Evolutionary conservation across 2,329 filamentous ascomycete genomes (phyloP), one percentile per base, ranked within the genome.

Genomic region (Cephalotrichum gorgonifer): DNA sequence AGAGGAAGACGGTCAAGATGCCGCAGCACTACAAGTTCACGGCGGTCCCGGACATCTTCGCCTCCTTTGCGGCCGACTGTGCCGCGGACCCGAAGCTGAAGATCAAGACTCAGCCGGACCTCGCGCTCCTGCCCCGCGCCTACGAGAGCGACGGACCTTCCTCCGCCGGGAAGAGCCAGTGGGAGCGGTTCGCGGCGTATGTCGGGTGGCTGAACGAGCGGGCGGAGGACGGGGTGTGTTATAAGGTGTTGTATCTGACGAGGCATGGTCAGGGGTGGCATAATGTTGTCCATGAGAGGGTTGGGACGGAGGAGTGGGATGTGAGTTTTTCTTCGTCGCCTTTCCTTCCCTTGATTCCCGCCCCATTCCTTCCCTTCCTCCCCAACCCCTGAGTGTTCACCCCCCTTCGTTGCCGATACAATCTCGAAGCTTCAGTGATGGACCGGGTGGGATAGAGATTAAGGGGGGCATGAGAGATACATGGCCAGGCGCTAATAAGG

Each of bases 231-330:
- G 68, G 65, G 47, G 69, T 71, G n/a, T 60, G 58, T 14, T 83
- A 79, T 62, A 75, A 76, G 50, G 65, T 81, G 12, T 52, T 81
- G 11, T 70, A 65, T 52, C 63, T 80, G 50, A 78, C 74, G 22
- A 70, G 79, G 14, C 79, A 82, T 56, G 78, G 79, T 14, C 65
- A 78, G 54, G 78, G 78, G 23, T 64, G 58, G 47, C 67, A 72
- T 44, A 71, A 72, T 50, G 62, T 64, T 47, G 75, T 74, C 48
- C 73, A 79, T 54, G 64, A 67, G n/a, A 73, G 71, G 54, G 79
- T 79, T 50, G 78, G 77, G 38, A 77, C 71, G 0, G 66, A 68
- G 3, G 73, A 67, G 11, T 82, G 78, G 78, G 74, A 81, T 58
- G 68, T 68, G 53, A 51, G 63, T n/a, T 44, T 17, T 17, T 28